A percentile compares a stretch with the other conserved stretches of the same genome.
These are phyloP conservation scores for Harrya chromipes DNA, from an alignment of 768 basidiomycete genomes.

Conservation along the genomic window DNA sequence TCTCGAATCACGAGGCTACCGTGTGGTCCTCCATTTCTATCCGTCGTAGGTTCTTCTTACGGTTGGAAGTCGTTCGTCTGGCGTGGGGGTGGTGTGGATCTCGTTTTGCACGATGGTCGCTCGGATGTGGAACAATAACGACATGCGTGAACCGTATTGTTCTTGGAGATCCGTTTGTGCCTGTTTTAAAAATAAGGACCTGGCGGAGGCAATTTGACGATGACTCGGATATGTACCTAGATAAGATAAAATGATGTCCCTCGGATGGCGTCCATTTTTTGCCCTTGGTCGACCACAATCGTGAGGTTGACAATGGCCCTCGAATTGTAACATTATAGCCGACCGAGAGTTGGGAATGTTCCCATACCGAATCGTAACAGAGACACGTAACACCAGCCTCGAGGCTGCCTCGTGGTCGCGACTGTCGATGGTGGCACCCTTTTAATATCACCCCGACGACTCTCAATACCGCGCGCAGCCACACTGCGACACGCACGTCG, in stretches of 20 bases:
- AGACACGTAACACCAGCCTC: slow-evolving; percentile 4
- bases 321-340: too few relatives aligned
- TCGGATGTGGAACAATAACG: slow-evolving; percentile 1
- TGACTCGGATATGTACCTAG: background rate
- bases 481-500: too few relatives aligned
- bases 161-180: background rate
- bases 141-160: slow-evolving; percentile 1
- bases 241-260: slow-evolving; percentile 8
- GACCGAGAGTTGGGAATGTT: background rate
- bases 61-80: too few relatives aligned
- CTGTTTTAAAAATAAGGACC: too few relatives aligned
- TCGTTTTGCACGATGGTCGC: background rate
- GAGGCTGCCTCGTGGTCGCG: slow-evolving; percentile 14
- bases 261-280: too few relatives aligned
- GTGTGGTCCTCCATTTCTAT: slow-evolving; percentile 11
- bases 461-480: background rate
- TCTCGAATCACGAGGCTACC: slow-evolving; percentile 20
- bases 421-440: too few relatives aligned
- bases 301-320: too few relatives aligned
- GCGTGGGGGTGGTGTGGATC: background rate
- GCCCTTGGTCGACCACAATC: too few relatives aligned
- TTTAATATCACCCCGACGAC: background rate
- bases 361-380: background rate
- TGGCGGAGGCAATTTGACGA: too few relatives aligned
- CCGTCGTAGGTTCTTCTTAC: too few relatives aligned